A percentile compares a stretch with the other conserved stretches of the same genome.
These are phyloP conservation scores for Hirschioporus abietinus DNA, from an alignment of 768 basidiomycete genomes.

Conservation along the genomic window DNA sequence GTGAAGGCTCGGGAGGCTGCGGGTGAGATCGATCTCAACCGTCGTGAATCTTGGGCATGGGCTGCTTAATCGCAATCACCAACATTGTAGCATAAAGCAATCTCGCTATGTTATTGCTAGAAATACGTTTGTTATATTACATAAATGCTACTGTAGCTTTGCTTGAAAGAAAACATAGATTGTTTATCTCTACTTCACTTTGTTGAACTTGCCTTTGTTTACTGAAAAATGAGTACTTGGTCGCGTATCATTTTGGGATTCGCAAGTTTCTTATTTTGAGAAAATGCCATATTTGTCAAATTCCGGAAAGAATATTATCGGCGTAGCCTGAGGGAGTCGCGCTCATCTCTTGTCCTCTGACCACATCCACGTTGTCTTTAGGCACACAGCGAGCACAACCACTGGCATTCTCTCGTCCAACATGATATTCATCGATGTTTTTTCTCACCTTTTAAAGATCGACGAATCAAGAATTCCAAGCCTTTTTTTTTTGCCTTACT, in stretches of 20 bases:
- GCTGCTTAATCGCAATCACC: neutral
- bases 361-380: too few species aligned
- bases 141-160: neutral
- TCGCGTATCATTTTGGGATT: too few species aligned
- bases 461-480: neutral
- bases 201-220: neutral
- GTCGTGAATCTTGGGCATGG: constrained; percentile 1
- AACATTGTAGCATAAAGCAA: neutral
- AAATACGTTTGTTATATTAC: neutral
- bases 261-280: too few species aligned
- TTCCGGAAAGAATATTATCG: too few species aligned
- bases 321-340: too few species aligned
- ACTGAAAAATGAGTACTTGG: too few species aligned
- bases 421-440: too few species aligned
- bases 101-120: neutral
- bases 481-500: neutral
- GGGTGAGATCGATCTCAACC: constrained; percentile 1
- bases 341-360: too few species aligned
- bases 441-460: too few species aligned
- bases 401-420: too few species aligned
- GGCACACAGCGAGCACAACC: too few species aligned
- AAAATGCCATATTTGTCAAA: too few species aligned
- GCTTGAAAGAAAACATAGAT: neutral
- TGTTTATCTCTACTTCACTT: neutral
- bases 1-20: neutral